Base-by-base conservation (phyloP, 2,329 filamentous ascomycete species). In the Colletotrichum limetticola region DNA sequence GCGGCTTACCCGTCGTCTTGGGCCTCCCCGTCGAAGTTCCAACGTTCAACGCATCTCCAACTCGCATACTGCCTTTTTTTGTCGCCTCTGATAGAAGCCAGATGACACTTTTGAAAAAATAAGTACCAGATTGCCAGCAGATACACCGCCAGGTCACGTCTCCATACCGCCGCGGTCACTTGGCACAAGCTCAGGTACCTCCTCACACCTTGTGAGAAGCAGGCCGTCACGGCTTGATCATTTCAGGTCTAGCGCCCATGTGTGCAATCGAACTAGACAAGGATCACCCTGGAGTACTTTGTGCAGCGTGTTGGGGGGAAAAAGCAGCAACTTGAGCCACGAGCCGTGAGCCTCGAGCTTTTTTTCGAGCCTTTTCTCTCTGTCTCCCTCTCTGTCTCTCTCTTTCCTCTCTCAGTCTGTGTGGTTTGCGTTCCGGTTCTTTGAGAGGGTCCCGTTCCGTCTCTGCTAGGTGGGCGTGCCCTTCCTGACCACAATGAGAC, bases 191-290 rank as follows among this genome's bases (percentile, higher is more conserved):
- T 68, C 69, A 69, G 59, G 66, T 58, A 69, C 65, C 65, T 71
- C 32, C 37, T 57, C 69, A n/a, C 57, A 46, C 69, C 53, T 68
- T 72, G 53, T 46, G 59, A 52, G 66, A 70, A 69, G 66, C 60
- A 70, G 66, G 26, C 55, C 66, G 66, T 65, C 70, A 55, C 65
- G 58, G 22, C 66, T 70, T 70, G 46, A 26, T 60, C 56, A 60
- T 46, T 65, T 19, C 49, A 6, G 61, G 71, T 14, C 59, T 74
- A 74, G 71, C 62, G 68, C 74, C 68, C 66, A 68, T 78, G 74
- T 76, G 70, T 74, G 75, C 57, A 63, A 56, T 72, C 57, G 74
- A 71, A 56, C 75, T 76, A 76, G 77, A 78, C 78, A 78, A 68
- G 78, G 79, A 69, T 71, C 4, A 76, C 76, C 78, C 78, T 56